Evolutionary conservation across 768 basidiomycete species (phyloP).

Genomic region (Suillus weaverae): DNA sequence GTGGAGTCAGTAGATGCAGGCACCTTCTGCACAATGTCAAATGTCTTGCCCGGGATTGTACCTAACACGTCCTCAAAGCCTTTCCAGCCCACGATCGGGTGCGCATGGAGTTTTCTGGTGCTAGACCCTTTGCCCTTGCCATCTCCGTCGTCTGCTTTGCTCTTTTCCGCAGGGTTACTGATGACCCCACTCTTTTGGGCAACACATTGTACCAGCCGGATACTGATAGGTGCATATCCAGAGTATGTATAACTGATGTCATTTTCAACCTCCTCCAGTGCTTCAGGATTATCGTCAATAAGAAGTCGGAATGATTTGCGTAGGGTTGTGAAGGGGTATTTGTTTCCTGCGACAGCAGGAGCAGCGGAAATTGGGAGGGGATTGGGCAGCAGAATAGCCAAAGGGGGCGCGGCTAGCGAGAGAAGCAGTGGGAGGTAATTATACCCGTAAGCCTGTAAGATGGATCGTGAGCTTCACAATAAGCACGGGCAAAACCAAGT

Average conservation of each 20-base stretch:
- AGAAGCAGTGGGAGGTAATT: constrained; percentile 67
- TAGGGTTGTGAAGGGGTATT: constrained; percentile 69
- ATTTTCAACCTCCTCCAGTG: constrained; percentile 80
- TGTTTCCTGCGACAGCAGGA: constrained; percentile 42
- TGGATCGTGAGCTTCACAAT: constrained; percentile 4
- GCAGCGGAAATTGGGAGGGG: constrained; percentile 59
- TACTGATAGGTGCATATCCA: constrained; percentile 91
- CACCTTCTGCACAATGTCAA: constrained; percentile 68
- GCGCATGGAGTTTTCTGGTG: constrained; percentile 70
- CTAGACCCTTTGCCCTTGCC: constrained; percentile 38
- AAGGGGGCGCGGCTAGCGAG: constrained; percentile 62
- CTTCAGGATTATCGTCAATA: constrained; percentile 82
- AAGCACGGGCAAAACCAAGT: not conserved
- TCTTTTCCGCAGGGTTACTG: constrained; percentile 72
- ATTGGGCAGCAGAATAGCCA: constrained; percentile 66
- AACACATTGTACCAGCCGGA: constrained; percentile 90
- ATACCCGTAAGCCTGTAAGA: constrained; percentile 71
- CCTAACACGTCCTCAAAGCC: constrained; percentile 91
- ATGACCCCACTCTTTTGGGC: constrained; percentile 90
- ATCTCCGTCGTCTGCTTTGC: constrained; percentile 37
- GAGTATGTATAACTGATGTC: constrained; percentile 97
- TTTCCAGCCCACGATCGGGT: constrained; percentile 95
- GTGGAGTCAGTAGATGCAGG: constrained; percentile 29
- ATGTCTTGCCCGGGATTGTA: constrained; percentile 79
- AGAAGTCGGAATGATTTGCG: constrained; percentile 89